Evolutionary conservation across 2,329 filamentous ascomycete species (phyloP).

Genomic region (Fusarium floridanum): DNA sequence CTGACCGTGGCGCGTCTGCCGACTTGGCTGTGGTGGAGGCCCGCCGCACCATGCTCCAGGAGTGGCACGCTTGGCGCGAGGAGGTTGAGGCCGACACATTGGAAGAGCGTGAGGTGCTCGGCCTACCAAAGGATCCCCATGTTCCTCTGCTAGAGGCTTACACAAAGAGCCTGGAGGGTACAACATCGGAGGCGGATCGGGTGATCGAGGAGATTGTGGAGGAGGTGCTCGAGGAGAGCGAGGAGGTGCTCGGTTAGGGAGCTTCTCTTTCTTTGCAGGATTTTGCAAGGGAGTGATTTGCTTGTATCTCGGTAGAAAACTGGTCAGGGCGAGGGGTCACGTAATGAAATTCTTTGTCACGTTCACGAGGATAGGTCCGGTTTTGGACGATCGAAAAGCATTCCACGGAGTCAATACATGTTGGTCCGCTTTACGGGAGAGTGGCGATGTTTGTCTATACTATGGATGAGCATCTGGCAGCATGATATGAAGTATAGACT

Average conservation of each 20-base stretch:
- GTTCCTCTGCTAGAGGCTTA: conserved; percentile 72
- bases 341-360: conserved; percentile 51
- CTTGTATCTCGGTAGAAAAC: conserved; percentile 52
- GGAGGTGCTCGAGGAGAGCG: conserved; percentile 86
- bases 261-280: conserved; percentile 44
- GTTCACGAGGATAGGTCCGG: conserved; percentile 42
- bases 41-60: conserved; percentile 82
- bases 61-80: conserved; percentile 90
- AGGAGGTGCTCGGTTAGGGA: conserved; percentile 73
- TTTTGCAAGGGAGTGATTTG: conserved; percentile 48
- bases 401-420: conserved; percentile 36
- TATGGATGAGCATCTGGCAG: background rate
- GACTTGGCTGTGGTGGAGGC: conserved; percentile 94
- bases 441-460: background rate
- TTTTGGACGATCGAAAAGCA: conserved; percentile 40
- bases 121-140: conserved; percentile 74
- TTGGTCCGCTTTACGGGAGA: conserved; percentile 9
- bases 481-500: conserved; percentile 2
- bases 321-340: conserved; percentile 49
- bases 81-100: conserved; percentile 77
- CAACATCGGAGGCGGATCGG: conserved; percentile 75
- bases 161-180: conserved; percentile 62
- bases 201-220: conserved; percentile 91
- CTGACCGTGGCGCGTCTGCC: conserved; percentile 91
- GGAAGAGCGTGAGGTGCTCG: conserved; percentile 77